Base-by-base conservation (phyloP, 164 flowering plant species). In the Aristolochia californica region DNA sequence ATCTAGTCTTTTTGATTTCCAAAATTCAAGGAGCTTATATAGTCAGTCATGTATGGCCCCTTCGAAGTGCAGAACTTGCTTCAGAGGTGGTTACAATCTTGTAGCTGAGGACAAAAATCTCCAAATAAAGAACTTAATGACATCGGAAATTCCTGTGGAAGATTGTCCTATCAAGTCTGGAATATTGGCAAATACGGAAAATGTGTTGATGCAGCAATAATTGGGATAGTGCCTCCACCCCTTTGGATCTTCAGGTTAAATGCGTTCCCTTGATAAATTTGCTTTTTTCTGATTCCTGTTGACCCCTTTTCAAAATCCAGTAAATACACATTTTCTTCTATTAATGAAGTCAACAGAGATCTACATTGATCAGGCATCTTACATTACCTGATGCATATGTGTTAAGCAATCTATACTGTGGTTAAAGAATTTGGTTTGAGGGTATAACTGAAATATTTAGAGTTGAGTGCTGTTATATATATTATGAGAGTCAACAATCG, bases 151-250 rank as follows among this genome's bases (percentile, higher is more conserved):
- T 66, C 79, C 47, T 70, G 60, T 63, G 77, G 67, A 25, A 76
- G 74, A 66, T 54, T 94, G 47, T 81, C 93, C 43, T 79, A 84
- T 62, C 97, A 94, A 68, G 56, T 90, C 25, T 94, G 99, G 97
- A 83, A 76, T 72, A 80, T 90, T 57, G 74, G 70, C 79, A 94
- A 90, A 72, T 86, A 78, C 66, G 99, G 96, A 25, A 34, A 76
- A 43, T 86, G 89, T 70, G 76, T 71, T 66, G 99, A 90, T 84
- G 97, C 96, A 50, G 93, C 97, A 59, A 80, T 90, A 16, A 84
- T 91, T 43, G 97, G 99, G 50, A 63, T 83, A 52, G 88, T 94
- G 91, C 96, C 99, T 52, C 97, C 99, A 59, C 97, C 99, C 5
- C 69, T 94, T 25, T 94, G 89, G 97, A 94, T 71, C 59, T 80